A percentile compares a stretch with the other conserved stretches of the same genome.
phyloP scores from a whole-genome alignment of 305 asterid species.

The Fraxinus xanthoxyloides region DNA sequence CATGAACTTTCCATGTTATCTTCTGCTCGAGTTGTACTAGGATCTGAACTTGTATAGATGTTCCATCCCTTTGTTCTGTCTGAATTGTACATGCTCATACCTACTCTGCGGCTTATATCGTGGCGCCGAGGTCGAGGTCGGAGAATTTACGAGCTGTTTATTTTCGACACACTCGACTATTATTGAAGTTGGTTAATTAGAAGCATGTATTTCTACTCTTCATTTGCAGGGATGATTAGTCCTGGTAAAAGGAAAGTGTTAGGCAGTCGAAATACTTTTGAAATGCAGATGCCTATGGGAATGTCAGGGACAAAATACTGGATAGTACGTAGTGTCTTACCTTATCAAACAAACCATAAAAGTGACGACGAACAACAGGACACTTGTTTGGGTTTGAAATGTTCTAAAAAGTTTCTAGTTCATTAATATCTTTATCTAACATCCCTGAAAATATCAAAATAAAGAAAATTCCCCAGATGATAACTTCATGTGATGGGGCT shows the following conservation, averaged over 20 bases:
- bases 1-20: constrained; percentile 40
- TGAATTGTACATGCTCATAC: constrained; percentile 48
- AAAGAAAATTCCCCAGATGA: not conserved
- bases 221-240: not conserved
- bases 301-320: not conserved
- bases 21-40: constrained; percentile 45
- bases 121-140: not conserved
- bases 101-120: not conserved
- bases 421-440: not conserved
- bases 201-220: not conserved
- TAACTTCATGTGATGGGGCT: not conserved
- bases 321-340: not conserved
- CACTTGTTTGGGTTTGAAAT: not conserved
- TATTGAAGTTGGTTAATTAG: not conserved
- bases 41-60: constrained; percentile 41
- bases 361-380: not conserved
- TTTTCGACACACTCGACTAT: not conserved
- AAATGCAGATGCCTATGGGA: not conserved
- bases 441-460: not conserved
- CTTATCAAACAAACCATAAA: not conserved
- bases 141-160: not conserved
- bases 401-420: not conserved
- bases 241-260: not conserved
- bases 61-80: constrained; percentile 63
- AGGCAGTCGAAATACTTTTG: not conserved